phyloP scores from a whole-genome alignment of 257 asterid species.

The Capsicum pubescens region DNA sequence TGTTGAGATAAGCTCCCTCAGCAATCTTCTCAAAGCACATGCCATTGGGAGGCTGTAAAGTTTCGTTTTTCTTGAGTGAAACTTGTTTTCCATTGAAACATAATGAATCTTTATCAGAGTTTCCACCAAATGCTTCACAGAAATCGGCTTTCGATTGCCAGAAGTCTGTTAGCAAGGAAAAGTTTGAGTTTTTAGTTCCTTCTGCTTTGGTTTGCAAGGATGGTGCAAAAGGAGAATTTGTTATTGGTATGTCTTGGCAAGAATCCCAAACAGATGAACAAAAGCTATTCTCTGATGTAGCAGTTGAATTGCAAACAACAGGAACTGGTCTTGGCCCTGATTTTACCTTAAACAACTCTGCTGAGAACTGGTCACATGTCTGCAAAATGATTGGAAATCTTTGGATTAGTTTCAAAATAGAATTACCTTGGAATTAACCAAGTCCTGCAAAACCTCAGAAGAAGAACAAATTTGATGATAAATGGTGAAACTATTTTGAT shows the following conservation, averaged over 20 bases:
- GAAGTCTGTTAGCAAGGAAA: constrained; percentile 66
- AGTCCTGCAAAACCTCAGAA: neutral
- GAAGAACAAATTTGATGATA: neutral
- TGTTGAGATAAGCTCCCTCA: constrained; percentile 71
- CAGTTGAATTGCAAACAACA: constrained; percentile 68
- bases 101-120: constrained; percentile 41
- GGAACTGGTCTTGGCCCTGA: constrained; percentile 64
- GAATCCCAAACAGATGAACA: constrained; percentile 82
- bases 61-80: constrained; percentile 50
- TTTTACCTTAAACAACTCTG: constrained; percentile 58
- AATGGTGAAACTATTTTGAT: neutral
- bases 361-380: constrained; percentile 89
- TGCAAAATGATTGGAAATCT: constrained; percentile 39
- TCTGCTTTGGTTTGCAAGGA: constrained; percentile 62
- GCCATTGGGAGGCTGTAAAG: constrained; percentile 58
- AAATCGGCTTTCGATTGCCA: constrained; percentile 82
- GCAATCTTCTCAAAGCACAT: constrained; percentile 83
- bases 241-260: constrained; percentile 60
- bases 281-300: constrained; percentile 48
- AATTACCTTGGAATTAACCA: neutral
- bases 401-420: constrained; percentile 9
- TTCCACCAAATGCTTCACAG: constrained; percentile 75
- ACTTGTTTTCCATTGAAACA: constrained; percentile 72
- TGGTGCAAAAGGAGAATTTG: constrained; percentile 84
- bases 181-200: constrained; percentile 50